Conservation (phyloP, 2,329 filamentous ascomycete genomes). For the Ophiostoma ips region DNA sequence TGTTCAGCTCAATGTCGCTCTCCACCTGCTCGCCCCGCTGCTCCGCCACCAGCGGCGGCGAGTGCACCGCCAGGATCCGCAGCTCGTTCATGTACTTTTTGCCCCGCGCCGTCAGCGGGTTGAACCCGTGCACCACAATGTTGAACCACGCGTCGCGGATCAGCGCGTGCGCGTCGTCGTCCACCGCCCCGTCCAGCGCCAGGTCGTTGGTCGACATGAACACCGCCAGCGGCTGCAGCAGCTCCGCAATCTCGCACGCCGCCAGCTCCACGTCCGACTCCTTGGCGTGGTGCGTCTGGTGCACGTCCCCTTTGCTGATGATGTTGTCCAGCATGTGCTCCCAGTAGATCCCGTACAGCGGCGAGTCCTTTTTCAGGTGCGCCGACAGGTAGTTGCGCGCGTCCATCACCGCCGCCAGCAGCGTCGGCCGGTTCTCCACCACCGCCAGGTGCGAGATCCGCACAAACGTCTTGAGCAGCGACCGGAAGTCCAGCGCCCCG, state of each 20-base stretch:
- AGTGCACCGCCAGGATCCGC: constrained; percentile 72
- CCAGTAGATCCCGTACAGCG: constrained; percentile 71
- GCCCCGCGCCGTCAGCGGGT: constrained; percentile 56
- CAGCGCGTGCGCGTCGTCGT: constrained; percentile 58
- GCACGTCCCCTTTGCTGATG: constrained; percentile 78
- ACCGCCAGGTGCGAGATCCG: constrained; percentile 62
- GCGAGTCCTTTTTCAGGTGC: constrained; percentile 52
- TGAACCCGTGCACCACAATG: constrained; percentile 86
- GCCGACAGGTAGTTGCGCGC: constrained; percentile 68
- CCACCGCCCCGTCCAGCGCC: constrained; percentile 31
- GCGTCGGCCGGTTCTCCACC: constrained; percentile 48
- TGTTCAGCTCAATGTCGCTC: constrained; percentile 94
- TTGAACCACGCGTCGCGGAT: constrained; percentile 97
- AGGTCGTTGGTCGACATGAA: constrained; percentile 58
- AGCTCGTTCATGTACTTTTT: constrained; percentile 64
- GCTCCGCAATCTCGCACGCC: constrained; percentile 72
- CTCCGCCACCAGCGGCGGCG: constrained; percentile 74
- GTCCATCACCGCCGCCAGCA: constrained; percentile 63
- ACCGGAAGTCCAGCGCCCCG: constrained; percentile 68
- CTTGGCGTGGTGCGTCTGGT: constrained; percentile 58
- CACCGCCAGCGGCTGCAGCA: constrained; percentile 75
- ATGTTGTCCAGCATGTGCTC: constrained; percentile 73
- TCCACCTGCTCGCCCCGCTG: constrained; percentile 81
- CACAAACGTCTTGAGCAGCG: constrained; percentile 71
- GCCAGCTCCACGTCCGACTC: constrained; percentile 71